Percentiles rank a stretch among this genome's conserved stretches.
These are phyloP conservation scores for Viola pubescens DNA, from an alignment of 441 rosid species.

Conservation along the genomic window DNA sequence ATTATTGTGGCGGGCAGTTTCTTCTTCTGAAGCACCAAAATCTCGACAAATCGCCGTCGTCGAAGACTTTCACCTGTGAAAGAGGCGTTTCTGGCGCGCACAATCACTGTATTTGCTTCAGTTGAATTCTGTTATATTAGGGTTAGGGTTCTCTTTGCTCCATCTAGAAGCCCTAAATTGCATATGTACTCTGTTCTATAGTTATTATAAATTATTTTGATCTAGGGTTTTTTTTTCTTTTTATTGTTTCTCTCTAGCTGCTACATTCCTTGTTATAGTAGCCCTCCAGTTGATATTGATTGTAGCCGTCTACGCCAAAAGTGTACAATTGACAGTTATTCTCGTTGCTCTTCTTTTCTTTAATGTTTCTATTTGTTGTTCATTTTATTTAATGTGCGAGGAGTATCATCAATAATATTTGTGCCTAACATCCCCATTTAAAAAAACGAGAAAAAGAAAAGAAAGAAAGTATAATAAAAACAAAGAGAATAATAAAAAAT, in stretches of 20 bases:
- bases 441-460: slow-evolving; percentile 16
- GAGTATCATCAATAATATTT: slow-evolving; percentile 16
- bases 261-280: neutral
- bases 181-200: slow-evolving; percentile 19
- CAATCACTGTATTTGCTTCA: neutral
- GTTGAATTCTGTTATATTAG: slow-evolving; percentile 9
- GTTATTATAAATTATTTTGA: slow-evolving; percentile 6
- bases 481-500: slow-evolving; percentile 2
- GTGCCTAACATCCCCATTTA: slow-evolving; percentile 20
- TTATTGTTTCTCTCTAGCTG: neutral
- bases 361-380: slow-evolving; percentile 14
- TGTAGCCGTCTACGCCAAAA: slow-evolving; percentile 20
- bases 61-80: neutral
- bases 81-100: neutral
- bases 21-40: too few relatives aligned
- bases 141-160: slow-evolving; percentile 17
- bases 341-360: slow-evolving; percentile 16
- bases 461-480: neutral
- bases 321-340: slow-evolving; percentile 35
- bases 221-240: slow-evolving; percentile 10
- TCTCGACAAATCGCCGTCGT: neutral
- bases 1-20: too few relatives aligned
- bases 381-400: slow-evolving; percentile 15
- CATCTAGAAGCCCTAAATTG: slow-evolving; percentile 8
- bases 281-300: neutral